A percentile compares a stretch with the other conserved stretches of the same genome.
phyloP scores from a whole-genome alignment of 106 monocot genomes.

The Vanilla planifolia region DNA sequence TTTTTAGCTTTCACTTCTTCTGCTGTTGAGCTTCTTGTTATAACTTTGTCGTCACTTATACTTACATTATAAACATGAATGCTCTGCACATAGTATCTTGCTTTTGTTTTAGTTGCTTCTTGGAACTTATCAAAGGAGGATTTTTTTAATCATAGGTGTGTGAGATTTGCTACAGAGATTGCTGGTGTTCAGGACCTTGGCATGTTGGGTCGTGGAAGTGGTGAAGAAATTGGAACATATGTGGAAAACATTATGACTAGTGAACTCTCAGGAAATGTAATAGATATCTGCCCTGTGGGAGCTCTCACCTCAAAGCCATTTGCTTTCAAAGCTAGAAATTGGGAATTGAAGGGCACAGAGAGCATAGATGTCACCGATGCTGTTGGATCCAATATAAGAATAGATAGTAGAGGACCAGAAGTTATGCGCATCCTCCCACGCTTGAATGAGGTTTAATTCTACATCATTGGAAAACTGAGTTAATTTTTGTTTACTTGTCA shows the following conservation, averaged over 20 bases:
- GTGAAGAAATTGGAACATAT: conserved; percentile 99
- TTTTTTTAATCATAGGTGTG: conserved; percentile 32
- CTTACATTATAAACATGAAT: too few relatives aligned
- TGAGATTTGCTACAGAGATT: conserved; percentile 93
- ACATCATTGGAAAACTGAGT: not conserved
- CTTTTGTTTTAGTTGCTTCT: too few relatives aligned
- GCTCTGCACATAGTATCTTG: too few relatives aligned
- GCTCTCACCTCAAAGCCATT: conserved; percentile 98
- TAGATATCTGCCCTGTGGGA: conserved; percentile 98
- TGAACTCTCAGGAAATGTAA: conserved; percentile 98
- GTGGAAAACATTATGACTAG: conserved; percentile 99
- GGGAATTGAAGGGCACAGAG: conserved; percentile 97
- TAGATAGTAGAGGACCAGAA: conserved; percentile 98
- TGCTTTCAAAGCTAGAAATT: conserved; percentile 98
- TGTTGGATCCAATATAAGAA: conserved; percentile 95
- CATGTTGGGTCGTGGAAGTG: conserved; percentile 98
- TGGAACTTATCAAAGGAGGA: not conserved
- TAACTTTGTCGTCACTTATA: not conserved
- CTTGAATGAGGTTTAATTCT: conserved; percentile 83
- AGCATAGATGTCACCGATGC: conserved; percentile 99
- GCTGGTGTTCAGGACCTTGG: conserved; percentile 99
- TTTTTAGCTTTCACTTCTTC: too few relatives aligned
- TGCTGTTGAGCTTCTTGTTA: not conserved
- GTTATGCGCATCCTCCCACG: conserved; percentile 96
- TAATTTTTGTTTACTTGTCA: too few relatives aligned